Percentiles rank a stretch among this genome's conserved stretches.
phyloP scores from a whole-genome alignment of 108 stramenopile genomes.

The Pseudonitzschia multiseries region DNA sequence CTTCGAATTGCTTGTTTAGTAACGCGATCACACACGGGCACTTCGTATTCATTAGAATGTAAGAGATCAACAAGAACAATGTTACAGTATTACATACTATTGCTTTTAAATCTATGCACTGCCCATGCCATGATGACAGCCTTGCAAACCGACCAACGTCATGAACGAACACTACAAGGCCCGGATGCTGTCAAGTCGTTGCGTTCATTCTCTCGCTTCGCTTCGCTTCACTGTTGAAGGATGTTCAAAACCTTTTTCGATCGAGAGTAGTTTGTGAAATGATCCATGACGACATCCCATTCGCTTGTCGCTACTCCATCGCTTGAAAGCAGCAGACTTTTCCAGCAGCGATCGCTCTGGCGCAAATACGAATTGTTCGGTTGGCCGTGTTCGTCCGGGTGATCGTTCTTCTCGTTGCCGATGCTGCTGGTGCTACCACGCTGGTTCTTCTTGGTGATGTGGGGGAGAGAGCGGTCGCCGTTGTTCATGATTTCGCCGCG shows the following conservation, averaged over 20 bases:
- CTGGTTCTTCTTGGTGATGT: conserved; percentile 17
- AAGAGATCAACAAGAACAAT: background rate
- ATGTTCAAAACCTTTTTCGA: conserved; percentile 40
- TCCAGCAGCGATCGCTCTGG: conserved; percentile 42
- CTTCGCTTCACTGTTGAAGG: conserved; percentile 24
- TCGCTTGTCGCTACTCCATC: conserved; percentile 12
- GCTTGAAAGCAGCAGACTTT: conserved; percentile 22
- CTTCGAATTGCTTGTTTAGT: background rate
- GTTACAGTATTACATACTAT: background rate
- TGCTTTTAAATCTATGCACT: background rate
- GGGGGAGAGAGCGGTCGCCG: conserved; percentile 24
- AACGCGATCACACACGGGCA: too few relatives aligned
- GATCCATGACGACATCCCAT: conserved; percentile 35
- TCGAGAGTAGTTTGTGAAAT: conserved; percentile 35
- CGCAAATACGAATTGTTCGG: background rate
- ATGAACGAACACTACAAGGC: background rate
- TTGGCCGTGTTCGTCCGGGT: background rate
- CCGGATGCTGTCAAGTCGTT: too few relatives aligned
- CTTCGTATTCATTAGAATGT: background rate
- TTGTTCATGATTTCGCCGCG: conserved; percentile 13
- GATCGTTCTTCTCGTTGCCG: background rate
- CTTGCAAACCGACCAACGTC: background rate
- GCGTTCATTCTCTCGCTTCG: background rate
- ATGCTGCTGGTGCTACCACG: background rate
- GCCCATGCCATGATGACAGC: background rate